These are phyloP conservation scores for Lepidium sativum DNA, from an alignment of 345 rosid genomes.

Conservation along the genomic window DNA sequence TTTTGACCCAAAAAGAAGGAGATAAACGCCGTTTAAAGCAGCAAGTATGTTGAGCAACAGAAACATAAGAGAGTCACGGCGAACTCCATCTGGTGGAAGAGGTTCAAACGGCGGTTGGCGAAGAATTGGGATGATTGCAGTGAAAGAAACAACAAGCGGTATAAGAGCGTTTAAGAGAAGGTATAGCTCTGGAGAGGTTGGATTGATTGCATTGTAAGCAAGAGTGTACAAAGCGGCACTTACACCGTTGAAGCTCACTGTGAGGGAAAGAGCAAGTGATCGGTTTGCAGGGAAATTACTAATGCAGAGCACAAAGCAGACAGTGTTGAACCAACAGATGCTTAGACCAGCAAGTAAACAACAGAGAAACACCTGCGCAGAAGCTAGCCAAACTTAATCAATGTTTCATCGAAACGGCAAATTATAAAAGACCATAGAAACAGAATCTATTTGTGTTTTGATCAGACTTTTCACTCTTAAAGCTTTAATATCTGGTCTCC, in stretches of 20 bases:
- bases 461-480: background rate
- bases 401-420: background rate
- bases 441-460: background rate
- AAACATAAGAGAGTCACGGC: conserved; percentile 65
- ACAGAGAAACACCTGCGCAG: conserved; percentile 57
- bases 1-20: conserved; percentile 55
- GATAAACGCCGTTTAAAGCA: conserved; percentile 66
- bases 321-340: conserved; percentile 98
- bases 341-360: conserved; percentile 85
- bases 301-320: conserved; percentile 86
- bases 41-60: conserved; percentile 64
- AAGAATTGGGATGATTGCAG: conserved; percentile 66
- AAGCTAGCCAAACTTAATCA: background rate
- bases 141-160: conserved; percentile 55
- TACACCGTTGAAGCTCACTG: conserved; percentile 89
- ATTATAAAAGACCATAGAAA: background rate
- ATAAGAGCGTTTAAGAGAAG: conserved; percentile 70
- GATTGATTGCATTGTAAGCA: conserved; percentile 56
- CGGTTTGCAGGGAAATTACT: conserved; percentile 67
- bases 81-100: conserved; percentile 57
- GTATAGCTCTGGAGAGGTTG: conserved; percentile 47
- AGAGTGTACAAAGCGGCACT: conserved; percentile 85
- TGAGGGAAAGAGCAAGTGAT: conserved; percentile 80
- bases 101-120: conserved; percentile 78
- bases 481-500: background rate